Conservation (phyloP, 305 asterid species). For the Solanum aculeatissimum region DNA sequence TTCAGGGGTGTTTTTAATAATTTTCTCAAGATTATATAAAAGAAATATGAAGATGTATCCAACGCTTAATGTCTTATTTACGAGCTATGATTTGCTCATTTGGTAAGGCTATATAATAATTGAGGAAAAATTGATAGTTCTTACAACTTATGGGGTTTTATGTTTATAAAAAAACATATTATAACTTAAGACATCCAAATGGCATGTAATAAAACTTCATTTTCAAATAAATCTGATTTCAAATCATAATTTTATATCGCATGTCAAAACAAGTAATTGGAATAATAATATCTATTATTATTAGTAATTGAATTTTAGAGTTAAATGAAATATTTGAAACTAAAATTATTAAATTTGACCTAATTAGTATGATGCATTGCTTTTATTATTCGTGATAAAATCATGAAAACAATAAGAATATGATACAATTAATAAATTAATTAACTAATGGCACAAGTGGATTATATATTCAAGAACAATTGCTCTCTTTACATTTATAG, state of each 20-base stretch:
- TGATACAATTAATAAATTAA: neutral
- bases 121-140: neutral
- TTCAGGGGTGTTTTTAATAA: no score
- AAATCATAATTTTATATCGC: neutral
- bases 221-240: neutral
- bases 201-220: neutral
- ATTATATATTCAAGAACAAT: neutral
- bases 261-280: neutral
- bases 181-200: neutral
- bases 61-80: neutral
- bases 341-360: neutral
- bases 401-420: neutral
- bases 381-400: neutral
- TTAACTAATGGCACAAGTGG: neutral
- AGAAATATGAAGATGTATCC: neutral
- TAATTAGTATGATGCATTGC: neutral
- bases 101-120: neutral
- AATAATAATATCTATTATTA: neutral
- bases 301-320: neutral
- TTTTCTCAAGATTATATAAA: neutral
- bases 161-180: neutral
- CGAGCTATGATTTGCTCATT: neutral
- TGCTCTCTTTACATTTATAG: neutral
- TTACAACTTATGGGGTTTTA: neutral
- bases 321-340: neutral